phyloP scores from a whole-genome alignment of 2,329 filamentous ascomycete species.

The Penicillium sclerotiorum region DNA sequence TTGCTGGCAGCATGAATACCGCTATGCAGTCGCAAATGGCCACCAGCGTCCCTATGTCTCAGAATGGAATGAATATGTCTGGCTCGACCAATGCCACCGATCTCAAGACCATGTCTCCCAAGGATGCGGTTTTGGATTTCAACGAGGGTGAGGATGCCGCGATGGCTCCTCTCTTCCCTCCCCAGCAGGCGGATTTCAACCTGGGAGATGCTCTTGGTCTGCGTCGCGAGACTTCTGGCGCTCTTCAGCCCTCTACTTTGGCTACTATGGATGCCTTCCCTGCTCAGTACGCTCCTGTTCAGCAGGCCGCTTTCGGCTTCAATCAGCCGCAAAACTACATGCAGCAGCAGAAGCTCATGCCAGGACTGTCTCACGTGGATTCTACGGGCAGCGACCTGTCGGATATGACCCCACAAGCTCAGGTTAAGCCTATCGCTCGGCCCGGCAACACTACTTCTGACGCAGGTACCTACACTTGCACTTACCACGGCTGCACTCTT shows the following conservation, averaged over 20 bases:
- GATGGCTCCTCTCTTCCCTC: conserved; percentile 71
- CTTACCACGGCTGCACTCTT: conserved; percentile 84
- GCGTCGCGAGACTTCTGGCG: conserved; percentile 39
- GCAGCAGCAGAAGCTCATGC: conserved; percentile 59
- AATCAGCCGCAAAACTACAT: conserved; percentile 37
- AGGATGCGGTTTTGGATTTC: conserved; percentile 87
- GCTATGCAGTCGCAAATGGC: conserved; percentile 44
- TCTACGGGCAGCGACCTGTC: conserved; percentile 58
- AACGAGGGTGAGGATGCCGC: conserved; percentile 69
- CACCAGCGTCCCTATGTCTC: conserved; percentile 37
- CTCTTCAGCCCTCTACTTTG: conserved; percentile 40
- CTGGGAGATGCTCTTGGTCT: conserved; percentile 42
- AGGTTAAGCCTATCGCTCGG: conserved; percentile 46
- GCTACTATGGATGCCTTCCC: conserved; percentile 47
- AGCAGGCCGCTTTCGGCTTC: conserved; percentile 53
- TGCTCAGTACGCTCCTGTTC: conserved; percentile 45
- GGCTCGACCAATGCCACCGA: conserved; percentile 40
- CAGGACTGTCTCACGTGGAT: conserved; percentile 63
- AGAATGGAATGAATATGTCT: conserved; percentile 34
- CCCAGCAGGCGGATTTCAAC: conserved; percentile 58
- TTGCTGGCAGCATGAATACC: conserved; percentile 52
- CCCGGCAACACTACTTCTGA: conserved; percentile 71
- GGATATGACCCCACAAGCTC: conserved; percentile 40
- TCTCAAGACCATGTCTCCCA: conserved; percentile 90
- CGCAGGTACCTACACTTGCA: conserved; percentile 91